Conservation (phyloP, 768 basidiomycete species). For the Tricholoma sp. region DNA sequence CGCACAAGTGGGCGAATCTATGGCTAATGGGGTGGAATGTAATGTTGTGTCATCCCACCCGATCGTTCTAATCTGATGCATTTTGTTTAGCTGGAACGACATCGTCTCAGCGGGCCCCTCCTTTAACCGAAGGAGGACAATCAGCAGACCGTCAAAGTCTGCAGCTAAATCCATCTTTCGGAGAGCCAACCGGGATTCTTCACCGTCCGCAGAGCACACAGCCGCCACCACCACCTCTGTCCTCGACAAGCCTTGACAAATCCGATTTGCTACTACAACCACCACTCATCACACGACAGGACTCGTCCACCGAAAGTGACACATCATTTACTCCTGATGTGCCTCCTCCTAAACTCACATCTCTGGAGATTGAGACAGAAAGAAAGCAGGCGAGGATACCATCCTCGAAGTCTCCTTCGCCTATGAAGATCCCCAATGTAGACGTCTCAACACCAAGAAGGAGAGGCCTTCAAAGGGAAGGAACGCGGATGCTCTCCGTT, state of each 20-base stretch:
- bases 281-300: slow-evolving; percentile 2
- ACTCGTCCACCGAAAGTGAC: slow-evolving; percentile 4
- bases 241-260: background rate
- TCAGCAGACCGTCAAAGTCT: background rate
- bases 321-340: slow-evolving; percentile 4
- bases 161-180: background rate
- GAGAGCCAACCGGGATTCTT: background rate
- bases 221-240: background rate
- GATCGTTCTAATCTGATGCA: background rate
- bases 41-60: background rate
- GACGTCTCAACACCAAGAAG: background rate
- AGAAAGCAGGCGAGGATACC: slow-evolving; percentile 37
- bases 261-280: background rate
- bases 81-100: background rate
- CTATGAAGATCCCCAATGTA: slow-evolving; percentile 38
- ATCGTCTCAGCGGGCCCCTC: background rate
- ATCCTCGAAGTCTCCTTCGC: slow-evolving; percentile 55
- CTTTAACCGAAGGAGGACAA: background rate
- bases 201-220: background rate
- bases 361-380: slow-evolving; percentile 20
- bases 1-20: slow-evolving; percentile 8
- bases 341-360: slow-evolving; percentile 11
- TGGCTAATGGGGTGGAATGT: slow-evolving; percentile 1
- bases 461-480: slow-evolving; percentile 5
- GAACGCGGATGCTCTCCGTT: slow-evolving; percentile 19